Evolutionary conservation across 208 protist genomes (phyloP).

Genomic region (Herpetomonas samuelpessoai): DNA sequence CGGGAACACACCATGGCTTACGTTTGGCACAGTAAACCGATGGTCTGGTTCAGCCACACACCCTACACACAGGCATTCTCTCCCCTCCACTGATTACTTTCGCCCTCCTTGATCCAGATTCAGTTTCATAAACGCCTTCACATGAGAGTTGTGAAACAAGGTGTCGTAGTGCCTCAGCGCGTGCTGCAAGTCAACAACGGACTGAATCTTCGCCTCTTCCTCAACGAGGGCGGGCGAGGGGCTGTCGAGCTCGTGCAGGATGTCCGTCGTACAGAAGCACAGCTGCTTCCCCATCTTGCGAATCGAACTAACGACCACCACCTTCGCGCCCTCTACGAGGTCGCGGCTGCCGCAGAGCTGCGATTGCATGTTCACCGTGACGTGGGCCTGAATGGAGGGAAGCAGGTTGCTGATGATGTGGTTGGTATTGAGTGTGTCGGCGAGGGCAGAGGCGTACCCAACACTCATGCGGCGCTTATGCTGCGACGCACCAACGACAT

Average conservation of each 20-base stretch:
- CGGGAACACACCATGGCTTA: no score
- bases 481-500: constrained; percentile 12
- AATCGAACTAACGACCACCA: constrained; percentile 30
- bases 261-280: constrained; percentile 30
- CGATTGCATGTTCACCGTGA: constrained; percentile 28
- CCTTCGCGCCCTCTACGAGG: constrained; percentile 21
- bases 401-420: constrained; percentile 26
- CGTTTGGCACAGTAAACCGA: no score
- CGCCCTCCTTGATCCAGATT: neutral
- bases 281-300: constrained; percentile 38
- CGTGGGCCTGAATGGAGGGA: constrained; percentile 15
- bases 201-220: constrained; percentile 3
- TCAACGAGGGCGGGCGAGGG: neutral
- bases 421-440: constrained; percentile 23
- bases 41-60: no score
- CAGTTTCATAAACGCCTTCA: constrained; percentile 22
- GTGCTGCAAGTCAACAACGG: constrained; percentile 17
- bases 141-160: constrained; percentile 27
- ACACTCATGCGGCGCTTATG: constrained; percentile 6
- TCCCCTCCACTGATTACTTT: neutral
- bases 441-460: constrained; percentile 23
- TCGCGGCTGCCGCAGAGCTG: constrained; percentile 2
- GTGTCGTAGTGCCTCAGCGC: constrained; percentile 15
- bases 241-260: constrained; percentile 3
- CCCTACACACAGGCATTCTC: neutral